Base-by-base conservation (phyloP, 1,139 yeast genomes). In the Saccharomyces hybrid region DNA sequence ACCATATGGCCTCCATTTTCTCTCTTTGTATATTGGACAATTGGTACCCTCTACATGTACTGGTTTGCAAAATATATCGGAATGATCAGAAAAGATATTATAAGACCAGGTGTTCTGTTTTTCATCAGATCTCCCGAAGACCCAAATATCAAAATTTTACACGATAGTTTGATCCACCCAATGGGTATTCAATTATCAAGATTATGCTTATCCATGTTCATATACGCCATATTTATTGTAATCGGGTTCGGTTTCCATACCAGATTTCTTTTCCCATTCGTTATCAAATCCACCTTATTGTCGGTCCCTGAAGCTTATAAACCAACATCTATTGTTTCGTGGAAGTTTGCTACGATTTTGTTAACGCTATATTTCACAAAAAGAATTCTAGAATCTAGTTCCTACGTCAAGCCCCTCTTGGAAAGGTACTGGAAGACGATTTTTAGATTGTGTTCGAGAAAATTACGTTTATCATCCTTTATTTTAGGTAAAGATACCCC, bases 61-160 rank as follows among this genome's bases (percentile, higher is more conserved):
- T 76, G 82, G 63, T 84, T 93, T 72, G 96, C 98, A 0, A 73
- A 86, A 51, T 93, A 83, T 71, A 91, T 93, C 42, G 88, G 95
- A 5, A 85, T 90, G 89, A 78, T 86, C 38, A 78, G 99, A 59
- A 75, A 79, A 47, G 73, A 75, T 54, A 83, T 90, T 47, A 78
- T 93, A 61, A 80, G 99, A 54, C 85, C 88, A 0, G 99, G 99
- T 5, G 96, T 89, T 2, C 74, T 93, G 48, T 93, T 83, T 70
- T 93, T 95, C 72, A 88, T 95, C 55, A 78, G 97, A 60, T 90
- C 96, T 31, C 97, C 97, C 2, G 97, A 91, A 62, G 97, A 93
- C 67, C 97, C 96, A 31, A 86, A 89, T 62, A 84, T 90, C 48
- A 82, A 93, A 59, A 80, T 95, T n/a, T 79, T 93, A 49, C 93